Evolutionary conservation across 495 filamentous ascomycete species (phyloP).

Genomic region (Aspergillus olivimuriae): DNA sequence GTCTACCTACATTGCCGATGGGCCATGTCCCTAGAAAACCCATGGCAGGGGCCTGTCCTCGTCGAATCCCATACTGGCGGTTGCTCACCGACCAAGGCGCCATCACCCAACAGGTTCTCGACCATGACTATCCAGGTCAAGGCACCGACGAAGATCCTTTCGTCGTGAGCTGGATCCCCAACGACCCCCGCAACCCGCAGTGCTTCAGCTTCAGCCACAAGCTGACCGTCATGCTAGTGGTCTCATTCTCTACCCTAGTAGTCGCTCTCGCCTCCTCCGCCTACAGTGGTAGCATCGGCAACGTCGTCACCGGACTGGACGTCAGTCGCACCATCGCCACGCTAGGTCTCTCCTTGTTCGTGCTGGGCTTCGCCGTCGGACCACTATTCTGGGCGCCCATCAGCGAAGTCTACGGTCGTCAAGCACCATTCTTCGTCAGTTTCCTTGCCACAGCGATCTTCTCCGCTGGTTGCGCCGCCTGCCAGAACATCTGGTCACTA

Average conservation of each 20-base stretch:
- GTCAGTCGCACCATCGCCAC: not conserved
- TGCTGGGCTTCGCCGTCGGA: not conserved
- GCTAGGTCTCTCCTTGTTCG: conserved; percentile 1
- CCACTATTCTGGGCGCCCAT: conserved; percentile 2
- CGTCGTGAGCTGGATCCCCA: not conserved
- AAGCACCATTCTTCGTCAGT: not conserved
- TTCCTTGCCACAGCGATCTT: not conserved
- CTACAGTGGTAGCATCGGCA: not conserved
- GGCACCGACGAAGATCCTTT: not conserved
- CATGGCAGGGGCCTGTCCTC: not conserved
- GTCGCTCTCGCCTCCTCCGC: not conserved
- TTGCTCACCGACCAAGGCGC: not conserved
- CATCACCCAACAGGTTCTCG: not conserved
- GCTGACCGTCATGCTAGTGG: not conserved
- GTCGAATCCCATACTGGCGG: not conserved
- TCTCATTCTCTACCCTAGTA: not conserved
- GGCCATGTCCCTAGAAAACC: not conserved
- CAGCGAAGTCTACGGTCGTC: conserved; percentile 1
- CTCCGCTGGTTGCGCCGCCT: not conserved
- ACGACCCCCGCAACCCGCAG: not conserved
- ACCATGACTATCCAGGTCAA: not conserved
- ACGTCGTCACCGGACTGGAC: not conserved
- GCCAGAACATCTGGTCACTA: not conserved
- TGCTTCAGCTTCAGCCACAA: not conserved
- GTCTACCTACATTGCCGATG: no score